These are phyloP conservation scores for Venturia nashicola DNA, from an alignment of 2,329 filamentous ascomycete species.

Conservation along the genomic window DNA sequence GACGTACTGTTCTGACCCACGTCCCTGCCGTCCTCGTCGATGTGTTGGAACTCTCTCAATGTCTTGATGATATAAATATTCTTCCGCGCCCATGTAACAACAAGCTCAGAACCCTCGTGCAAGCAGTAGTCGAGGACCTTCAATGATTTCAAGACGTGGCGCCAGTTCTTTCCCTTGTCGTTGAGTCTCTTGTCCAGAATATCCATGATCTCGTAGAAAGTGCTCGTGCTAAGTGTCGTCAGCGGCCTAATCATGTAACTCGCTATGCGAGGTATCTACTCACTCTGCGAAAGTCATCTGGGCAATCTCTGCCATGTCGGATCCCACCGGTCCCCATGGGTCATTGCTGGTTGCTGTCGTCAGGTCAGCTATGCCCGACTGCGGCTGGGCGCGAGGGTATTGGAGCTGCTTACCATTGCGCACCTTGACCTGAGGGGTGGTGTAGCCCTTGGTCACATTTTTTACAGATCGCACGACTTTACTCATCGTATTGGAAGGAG, in stretches of 20 bases:
- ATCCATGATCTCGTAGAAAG: conserved; percentile 99
- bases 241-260: neutral
- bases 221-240: conserved; percentile 46
- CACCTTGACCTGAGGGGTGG: conserved; percentile 10
- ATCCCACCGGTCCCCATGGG: conserved; percentile 94
- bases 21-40: conserved; percentile 89
- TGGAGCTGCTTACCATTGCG: conserved; percentile 19
- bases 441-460: conserved; percentile 86
- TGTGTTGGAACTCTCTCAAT: conserved; percentile 88
- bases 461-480: conserved; percentile 96
- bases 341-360: conserved; percentile 87
- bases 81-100: conserved; percentile 95
- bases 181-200: conserved; percentile 98
- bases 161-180: conserved; percentile 99
- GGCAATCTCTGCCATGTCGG: conserved; percentile 97
- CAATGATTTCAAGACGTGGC: conserved; percentile 91
- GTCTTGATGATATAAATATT: conserved; percentile 99
- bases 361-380: neutral
- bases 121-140: conserved; percentile 98
- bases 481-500: conserved; percentile 54
- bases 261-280: conserved; percentile 40
- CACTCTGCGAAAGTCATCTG: conserved; percentile 87
- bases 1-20: conserved; percentile 87
- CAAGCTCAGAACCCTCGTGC: conserved; percentile 90
- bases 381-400: conserved; percentile 3